These are phyloP conservation scores for Sungouiozyma intestinalis DNA, from an alignment of 805 yeast species.

Conservation along the genomic window DNA sequence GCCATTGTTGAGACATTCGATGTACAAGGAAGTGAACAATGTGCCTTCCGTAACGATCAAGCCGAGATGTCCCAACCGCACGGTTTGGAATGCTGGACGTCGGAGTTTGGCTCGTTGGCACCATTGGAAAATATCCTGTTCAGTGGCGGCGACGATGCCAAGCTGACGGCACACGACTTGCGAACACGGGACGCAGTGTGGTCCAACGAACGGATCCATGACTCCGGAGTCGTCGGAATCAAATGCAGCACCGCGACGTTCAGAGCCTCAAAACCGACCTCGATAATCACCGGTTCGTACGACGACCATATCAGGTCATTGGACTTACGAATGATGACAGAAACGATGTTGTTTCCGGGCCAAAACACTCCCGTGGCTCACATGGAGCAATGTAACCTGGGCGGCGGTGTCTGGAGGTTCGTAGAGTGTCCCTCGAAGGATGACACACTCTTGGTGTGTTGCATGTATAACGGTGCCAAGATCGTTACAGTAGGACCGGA, in stretches of 20 bases:
- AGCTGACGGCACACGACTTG: constrained; percentile 63
- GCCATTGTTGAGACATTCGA: constrained; percentile 16
- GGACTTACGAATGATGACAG: constrained; percentile 52
- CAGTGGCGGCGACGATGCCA: constrained; percentile 87
- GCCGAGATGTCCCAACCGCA: constrained; percentile 33
- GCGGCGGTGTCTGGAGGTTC: constrained; percentile 95
- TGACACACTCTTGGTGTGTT: constrained; percentile 59
- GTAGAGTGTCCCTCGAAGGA: constrained; percentile 44
- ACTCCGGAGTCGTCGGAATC: constrained; percentile 85
- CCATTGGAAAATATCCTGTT: constrained; percentile 49
- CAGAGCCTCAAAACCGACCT: constrained; percentile 18
- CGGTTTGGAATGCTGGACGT: constrained; percentile 81
- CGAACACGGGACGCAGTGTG: constrained; percentile 30
- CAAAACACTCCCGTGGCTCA: constrained; percentile 39
- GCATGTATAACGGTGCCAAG: constrained; percentile 94
- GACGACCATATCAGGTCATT: constrained; percentile 67
- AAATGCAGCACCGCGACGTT: constrained; percentile 32
- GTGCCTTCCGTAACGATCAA: background rate
- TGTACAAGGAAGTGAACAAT: background rate
- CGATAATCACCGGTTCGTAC: constrained; percentile 70
- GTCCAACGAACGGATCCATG: constrained; percentile 49
- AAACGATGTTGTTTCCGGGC: constrained; percentile 34
- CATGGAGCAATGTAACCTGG: constrained; percentile 40
- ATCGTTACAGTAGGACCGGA: constrained; percentile 35
- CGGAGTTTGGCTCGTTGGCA: constrained; percentile 51